Conservation (phyloP, 495 filamentous ascomycete species). For the Apiosordaria backusii region DNA sequence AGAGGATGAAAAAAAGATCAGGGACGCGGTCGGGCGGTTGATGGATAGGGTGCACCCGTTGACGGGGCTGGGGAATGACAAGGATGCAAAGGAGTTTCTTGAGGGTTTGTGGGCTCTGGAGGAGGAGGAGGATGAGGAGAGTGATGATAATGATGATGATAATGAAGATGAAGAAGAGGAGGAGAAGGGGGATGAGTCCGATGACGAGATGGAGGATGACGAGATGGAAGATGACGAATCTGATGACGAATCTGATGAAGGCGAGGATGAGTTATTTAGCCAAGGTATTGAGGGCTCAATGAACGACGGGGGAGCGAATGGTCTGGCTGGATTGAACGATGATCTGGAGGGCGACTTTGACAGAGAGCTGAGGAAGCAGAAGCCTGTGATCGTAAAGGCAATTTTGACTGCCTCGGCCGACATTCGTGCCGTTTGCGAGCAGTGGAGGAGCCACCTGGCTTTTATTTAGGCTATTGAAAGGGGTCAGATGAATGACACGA, state of each 20-base stretch:
- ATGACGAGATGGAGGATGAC: background rate
- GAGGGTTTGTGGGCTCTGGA: background rate
- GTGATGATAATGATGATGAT: background rate
- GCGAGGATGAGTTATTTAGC: too few species aligned
- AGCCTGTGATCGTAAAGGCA: background rate
- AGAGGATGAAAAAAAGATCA: background rate
- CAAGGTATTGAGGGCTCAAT: too few species aligned
- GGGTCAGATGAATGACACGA: background rate
- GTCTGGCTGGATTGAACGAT: background rate
- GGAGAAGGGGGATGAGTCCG: background rate
- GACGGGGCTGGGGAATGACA: background rate
- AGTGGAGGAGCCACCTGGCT: background rate
- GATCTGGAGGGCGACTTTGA: background rate
- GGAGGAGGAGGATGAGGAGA: background rate
- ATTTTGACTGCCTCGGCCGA: background rate
- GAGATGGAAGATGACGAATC: background rate
- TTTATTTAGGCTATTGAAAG: background rate
- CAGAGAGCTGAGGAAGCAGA: background rate
- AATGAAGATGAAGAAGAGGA: background rate
- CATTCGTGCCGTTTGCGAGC: background rate
- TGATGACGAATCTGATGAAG: background rate
- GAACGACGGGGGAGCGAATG: background rate
- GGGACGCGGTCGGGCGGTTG: background rate
- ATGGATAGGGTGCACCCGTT: background rate
- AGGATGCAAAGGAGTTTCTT: background rate